Evolutionary conservation across 345 rosid genomes (phyloP).

Genomic region (Eucalyptus fibrosa): DNA sequence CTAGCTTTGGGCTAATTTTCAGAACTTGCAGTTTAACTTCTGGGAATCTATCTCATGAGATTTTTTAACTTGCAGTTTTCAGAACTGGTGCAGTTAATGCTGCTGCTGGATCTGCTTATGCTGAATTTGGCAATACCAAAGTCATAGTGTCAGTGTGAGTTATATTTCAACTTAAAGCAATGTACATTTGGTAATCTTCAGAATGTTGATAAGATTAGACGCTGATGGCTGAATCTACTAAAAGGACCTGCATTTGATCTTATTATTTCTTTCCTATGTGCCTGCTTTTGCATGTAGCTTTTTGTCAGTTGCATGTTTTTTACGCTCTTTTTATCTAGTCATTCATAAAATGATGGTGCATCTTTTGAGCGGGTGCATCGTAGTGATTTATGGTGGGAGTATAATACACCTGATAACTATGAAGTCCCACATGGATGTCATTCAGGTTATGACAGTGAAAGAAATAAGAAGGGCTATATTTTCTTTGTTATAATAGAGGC

Average conservation of each 20-base stretch:
- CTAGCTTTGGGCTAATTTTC: background rate
- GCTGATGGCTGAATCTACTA: background rate
- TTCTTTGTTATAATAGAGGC: background rate
- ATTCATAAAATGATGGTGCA: background rate
- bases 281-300: background rate
- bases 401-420: background rate
- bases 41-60: background rate
- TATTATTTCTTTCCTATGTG: background rate
- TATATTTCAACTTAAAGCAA: background rate
- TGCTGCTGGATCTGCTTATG: conserved; percentile 96
- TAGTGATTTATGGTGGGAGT: background rate
- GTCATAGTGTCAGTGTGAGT: conserved; percentile 98
- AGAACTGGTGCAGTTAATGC: conserved; percentile 76
- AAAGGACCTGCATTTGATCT: background rate
- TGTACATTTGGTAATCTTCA: background rate
- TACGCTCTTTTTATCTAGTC: background rate
- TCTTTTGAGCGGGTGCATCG: background rate
- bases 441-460: background rate
- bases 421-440: background rate
- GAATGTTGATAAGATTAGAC: background rate
- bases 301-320: background rate
- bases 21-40: background rate
- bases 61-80: conserved; percentile 36
- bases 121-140: conserved; percentile 89
- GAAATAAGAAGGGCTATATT: background rate